These are phyloP conservation scores for Suillus decipiens DNA, from an alignment of 768 basidiomycete species.

Conservation along the genomic window DNA sequence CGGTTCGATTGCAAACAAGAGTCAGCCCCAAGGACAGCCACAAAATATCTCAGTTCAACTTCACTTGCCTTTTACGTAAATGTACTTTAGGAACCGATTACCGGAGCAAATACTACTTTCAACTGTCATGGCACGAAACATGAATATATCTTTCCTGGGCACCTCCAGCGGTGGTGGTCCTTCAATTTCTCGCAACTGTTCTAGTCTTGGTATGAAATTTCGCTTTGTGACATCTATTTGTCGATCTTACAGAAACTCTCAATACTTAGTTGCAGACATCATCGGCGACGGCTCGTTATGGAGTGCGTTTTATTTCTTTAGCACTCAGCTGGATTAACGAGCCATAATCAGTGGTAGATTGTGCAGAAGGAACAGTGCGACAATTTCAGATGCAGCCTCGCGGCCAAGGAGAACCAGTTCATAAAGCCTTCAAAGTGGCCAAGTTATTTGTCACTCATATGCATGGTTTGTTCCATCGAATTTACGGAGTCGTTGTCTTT, in stretches of 20 bases:
- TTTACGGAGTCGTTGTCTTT: neutral
- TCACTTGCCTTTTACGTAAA: conserved; percentile 26
- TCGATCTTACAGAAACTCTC: conserved; percentile 7
- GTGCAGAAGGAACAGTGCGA: conserved; percentile 77
- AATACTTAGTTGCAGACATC: conserved; percentile 51
- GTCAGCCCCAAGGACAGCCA: conserved; percentile 19
- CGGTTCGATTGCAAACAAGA: conserved; percentile 9
- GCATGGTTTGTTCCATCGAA: conserved; percentile 54
- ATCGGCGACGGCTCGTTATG: conserved; percentile 57
- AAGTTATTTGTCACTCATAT: conserved; percentile 87
- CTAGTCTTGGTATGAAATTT: conserved; percentile 47
- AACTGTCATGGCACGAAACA: conserved; percentile 38
- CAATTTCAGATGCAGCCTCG: conserved; percentile 65
- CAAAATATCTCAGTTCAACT: conserved; percentile 21
- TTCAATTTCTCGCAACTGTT: conserved; percentile 70
- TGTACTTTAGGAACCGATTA: conserved; percentile 15
- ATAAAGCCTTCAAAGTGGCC: conserved; percentile 49
- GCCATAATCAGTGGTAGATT: conserved; percentile 66
- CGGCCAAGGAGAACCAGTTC: conserved; percentile 24
- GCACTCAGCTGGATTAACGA: conserved; percentile 10
- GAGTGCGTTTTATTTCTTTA: conserved; percentile 48
- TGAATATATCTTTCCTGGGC: conserved; percentile 72
- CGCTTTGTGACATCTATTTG: neutral
- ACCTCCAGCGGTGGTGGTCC: conserved; percentile 81
- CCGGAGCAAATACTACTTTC: neutral